Base-by-base conservation (phyloP, 2,329 filamentous ascomycete species). In the Corynespora cassiicola region DNA sequence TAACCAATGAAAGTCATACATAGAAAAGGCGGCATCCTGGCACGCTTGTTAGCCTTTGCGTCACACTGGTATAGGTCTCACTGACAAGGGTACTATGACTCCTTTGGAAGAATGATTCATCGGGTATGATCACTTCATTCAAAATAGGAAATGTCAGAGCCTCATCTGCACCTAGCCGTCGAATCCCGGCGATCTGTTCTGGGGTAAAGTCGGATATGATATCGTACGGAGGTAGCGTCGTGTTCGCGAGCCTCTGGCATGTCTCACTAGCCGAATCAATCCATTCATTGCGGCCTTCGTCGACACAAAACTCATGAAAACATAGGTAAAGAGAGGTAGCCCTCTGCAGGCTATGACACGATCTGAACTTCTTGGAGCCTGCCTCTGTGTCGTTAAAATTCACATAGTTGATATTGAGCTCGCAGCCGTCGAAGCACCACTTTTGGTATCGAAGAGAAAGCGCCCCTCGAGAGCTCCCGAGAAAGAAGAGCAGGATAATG, bases 351-450 rank as follows among this genome's bases (percentile, higher is more conserved):
- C 63, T 64, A 27, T 50, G 50, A 48, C 63, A 66, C 24, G 48
- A 42, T 17, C 46, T 50, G 19, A 52, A 46, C 40, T 62, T 62
- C 31, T 52, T 56, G 21, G 58, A 56, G 32, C 42, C 53, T 22
- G 49, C 31, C 29, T 54, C 44, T 9, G 59, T 64, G 37, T 66
- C 63, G 41, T 63, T 63, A 47, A 64, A 66, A 9, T 54, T 56
- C 20, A 51, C 53, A 31, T 63, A 64, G 27, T 54, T 53, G 27
- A 64, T 36, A 2, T 40, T 52, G 5, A 61, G 54, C 14, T 61
- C 54, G 46, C 63, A 66, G 21, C 55, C 56, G 27, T 46, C 41
- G 24, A 62, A 62, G 33, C 63, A 66, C 35, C 48, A 59, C 18
- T 50, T 54, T 6, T 61, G 55, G 4, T 49, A 40, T 12, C 49